Evolutionary conservation across 2,329 filamentous ascomycete species (phyloP), one percentile per base, ranked within the genome.

Genomic region (Polytolypa hystricis): DNA sequence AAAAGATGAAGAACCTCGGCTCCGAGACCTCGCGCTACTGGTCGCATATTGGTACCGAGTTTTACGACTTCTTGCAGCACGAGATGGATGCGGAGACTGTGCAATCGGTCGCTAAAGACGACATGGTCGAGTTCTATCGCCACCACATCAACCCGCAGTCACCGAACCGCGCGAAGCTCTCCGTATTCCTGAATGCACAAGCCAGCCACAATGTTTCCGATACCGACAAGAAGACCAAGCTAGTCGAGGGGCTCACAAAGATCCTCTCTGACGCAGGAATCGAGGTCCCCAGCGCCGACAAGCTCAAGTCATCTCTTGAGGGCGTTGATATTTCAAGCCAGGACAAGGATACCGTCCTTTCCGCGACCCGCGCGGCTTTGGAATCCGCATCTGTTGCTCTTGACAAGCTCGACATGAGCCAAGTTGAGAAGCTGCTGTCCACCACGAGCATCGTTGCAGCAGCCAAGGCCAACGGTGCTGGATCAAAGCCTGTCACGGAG

Each of bases 1-100:
- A 96, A 62, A 94, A 93, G 60, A 60, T 93, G 49, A 94, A 94
- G 70, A 96, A 95, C 47, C 66, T 98, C 31, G 74, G 79, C 41
- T 81, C 89, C 46, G 91, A 98, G 63, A 85, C 79, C 4, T 73
- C 70, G 38, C 73, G 84, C 30, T 80, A 93, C 55, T 94, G 85
- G 87, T 71, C 70, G 34, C 84, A 95, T 52, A 84, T 98, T 47
- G 74, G 76, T 34, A 81, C 73, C 35, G 87, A 95, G 55, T 84
- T 81, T 47, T 93, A 87, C 57, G 86, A 95, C 58, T 98, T 96
- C 59, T 72, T 85, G 51, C 77, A 82, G 55, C 76, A 89, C 31
- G 79, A 84, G 46, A 71, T 74, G 31, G 89, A 96, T 53, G 87
- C 84, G 6, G 76, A 73, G 19, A 65, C 77, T 35, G 75, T 96